A percentile compares a stretch with the other conserved stretches of the same genome.
These are phyloP conservation scores for Xanthoconium stramineum DNA, from an alignment of 768 basidiomycete genomes.

Conservation along the genomic window DNA sequence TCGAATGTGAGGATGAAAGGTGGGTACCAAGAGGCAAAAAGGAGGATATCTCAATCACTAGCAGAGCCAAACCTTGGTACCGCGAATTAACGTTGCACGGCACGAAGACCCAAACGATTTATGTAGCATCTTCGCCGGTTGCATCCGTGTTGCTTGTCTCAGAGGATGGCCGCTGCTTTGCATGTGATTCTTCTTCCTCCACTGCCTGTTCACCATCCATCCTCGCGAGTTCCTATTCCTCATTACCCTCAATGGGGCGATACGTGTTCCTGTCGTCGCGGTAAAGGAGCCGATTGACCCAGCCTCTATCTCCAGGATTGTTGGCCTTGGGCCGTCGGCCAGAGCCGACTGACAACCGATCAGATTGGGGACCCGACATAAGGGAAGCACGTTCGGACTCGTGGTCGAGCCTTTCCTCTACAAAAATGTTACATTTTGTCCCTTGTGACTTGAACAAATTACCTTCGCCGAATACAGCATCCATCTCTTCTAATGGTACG, in stretches of 20 bases:
- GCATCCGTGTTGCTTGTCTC: conserved; percentile 9
- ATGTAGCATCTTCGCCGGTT: conserved; percentile 6
- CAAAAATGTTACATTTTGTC: conserved; percentile 15
- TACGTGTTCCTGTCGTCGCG: conserved; percentile 42
- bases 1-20: conserved; percentile 28
- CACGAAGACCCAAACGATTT: conserved; percentile 1
- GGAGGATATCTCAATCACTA: background rate
- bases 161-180: conserved; percentile 14
- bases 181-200: conserved; percentile 22
- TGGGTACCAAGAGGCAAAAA: conserved; percentile 8
- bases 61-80: conserved; percentile 4
- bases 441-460: background rate
- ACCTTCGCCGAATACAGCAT: conserved; percentile 88
- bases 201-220: conserved; percentile 37
- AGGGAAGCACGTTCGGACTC: conserved; percentile 62
- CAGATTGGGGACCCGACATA: conserved; percentile 38
- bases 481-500: conserved; percentile 88
- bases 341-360: conserved; percentile 35
- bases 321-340: conserved; percentile 21
- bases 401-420: conserved; percentile 63
- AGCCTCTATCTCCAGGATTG: conserved; percentile 33
- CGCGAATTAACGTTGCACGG: conserved; percentile 5
- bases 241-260: conserved; percentile 43
- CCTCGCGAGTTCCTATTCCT: conserved; percentile 60
- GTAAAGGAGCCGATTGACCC: conserved; percentile 51